Evolutionary conservation across 2,329 filamentous ascomycete genomes (phyloP), one percentile per base, ranked within the genome.

Genomic region (Chrysosporium keratinophilum): DNA sequence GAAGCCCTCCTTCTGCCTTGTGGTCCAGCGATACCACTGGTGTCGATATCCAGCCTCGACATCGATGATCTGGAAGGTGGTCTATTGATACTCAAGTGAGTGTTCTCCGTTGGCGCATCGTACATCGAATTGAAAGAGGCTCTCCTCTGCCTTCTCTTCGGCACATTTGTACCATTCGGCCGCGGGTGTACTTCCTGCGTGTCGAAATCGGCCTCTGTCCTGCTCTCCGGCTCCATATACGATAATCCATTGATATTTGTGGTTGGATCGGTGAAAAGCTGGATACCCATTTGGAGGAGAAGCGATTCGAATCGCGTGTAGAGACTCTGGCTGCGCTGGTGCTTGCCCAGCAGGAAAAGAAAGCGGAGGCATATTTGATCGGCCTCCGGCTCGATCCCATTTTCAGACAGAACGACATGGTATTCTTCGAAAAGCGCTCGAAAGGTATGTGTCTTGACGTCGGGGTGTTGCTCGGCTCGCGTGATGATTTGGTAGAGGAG

Each of bases 351-450:
- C 62, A 84, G 84, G 66, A 93, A 87, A 54, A 95, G 71, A 62
- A 94, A 83, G 58, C 84, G 81, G 59, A 88, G 82, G 63, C 89
- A 84, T 60, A 85, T 81, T 61, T 83, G 82, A 63, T 90, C 87
- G 60, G 85, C 77, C 62, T 87, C 82, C n/a, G 81, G 77, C 56
- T 87, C 78, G 59, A 88, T 74, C 52, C 82, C 84, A 72, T 86
- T 75, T 59, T 81, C 75, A 4, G 79, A 80, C n/a, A 95, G 78
- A 41, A 90, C 77, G 54, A 80, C 76, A 64, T 93, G 85, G 65
- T 94, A 94, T 31, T 88, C 87, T 51, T 78, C 77, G 69, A 94
- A 94, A 15, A 95, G 78, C 9, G 88, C 87, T 64, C 83, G 82
- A 55, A 85, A 88, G 2, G 87, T 83, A 19, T 85, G 75, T 53